These are phyloP conservation scores for Posidonia oceanica DNA, from an alignment of 116 monocot species.

Conservation along the genomic window DNA sequence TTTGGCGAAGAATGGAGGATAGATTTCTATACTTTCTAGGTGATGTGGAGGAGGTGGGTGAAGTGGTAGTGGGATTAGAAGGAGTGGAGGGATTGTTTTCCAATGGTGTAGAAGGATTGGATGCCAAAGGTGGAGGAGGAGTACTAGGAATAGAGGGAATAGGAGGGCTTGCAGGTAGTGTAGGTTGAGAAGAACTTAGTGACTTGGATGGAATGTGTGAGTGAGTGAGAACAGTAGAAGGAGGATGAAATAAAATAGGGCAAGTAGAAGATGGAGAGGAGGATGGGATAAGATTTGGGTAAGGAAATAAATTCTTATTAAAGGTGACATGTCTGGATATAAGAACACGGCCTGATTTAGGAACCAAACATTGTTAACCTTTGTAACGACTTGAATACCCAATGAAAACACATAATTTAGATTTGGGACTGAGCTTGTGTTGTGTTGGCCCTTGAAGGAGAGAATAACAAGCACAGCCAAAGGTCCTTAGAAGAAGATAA, in stretches of 20 bases:
- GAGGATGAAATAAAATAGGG: background rate
- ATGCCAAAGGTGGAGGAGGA: background rate
- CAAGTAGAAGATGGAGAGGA: fast-evolving
- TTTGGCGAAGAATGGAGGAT: background rate
- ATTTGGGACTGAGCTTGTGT: background rate
- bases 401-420: background rate
- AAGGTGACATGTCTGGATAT: background rate
- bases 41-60: background rate
- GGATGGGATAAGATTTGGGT: background rate
- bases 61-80: background rate
- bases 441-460: background rate
- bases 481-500: background rate
- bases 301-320: background rate
- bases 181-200: fast-evolving
- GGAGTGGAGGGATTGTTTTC: too few relatives aligned
- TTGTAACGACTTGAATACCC: background rate
- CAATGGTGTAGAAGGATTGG: too few relatives aligned
- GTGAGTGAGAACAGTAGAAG: fast-evolving
- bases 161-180: too few relatives aligned
- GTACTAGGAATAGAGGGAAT: fast-evolving
- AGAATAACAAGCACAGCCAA: background rate
- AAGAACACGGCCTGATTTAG: background rate
- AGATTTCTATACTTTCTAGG: background rate
- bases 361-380: background rate
- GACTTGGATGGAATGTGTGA: background rate